Evolutionary conservation across 1,284 basidiomycete species (phyloP), one percentile per base, ranked within the genome.

Genomic region (Tilletia indica): DNA sequence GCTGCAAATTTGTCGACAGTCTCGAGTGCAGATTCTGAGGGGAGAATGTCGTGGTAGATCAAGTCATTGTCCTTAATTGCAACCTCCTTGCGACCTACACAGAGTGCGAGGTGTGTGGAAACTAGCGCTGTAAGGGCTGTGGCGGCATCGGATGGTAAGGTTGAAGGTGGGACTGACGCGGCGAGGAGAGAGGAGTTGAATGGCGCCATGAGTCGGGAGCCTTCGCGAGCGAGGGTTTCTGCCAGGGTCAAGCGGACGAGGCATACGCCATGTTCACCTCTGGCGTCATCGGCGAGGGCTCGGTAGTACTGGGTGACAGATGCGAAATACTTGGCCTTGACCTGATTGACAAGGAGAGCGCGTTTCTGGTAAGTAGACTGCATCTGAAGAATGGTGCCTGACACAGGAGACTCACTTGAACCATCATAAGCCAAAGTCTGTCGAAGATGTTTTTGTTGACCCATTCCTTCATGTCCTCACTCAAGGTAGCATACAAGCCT

Each of bases 11-110:
- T 93, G 69, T 97, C 94, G 70, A 97, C 89, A 0, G 87, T 83
- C 0, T 94, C 90, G 0, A 99, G 88, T 0, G 92, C 89, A 21
- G 94, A 92, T 16, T 91, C 88, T 3, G 91, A 87, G 0, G 94
- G 93, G 0, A 95, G 86, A 70, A 96, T 89, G n/a, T 93, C 93
- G 83, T 99, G 95, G 86, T 99, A 99, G 77, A 99, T 97, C 64
- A 99, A 89, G 82, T 99, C 96, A 84, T 99, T 99, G 86, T 97
- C 94, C 72, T 91, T 90, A 71, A 90, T 88, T 0, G 92, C 92
- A 71, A 92, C 90, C 68, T 86, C 87, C 82, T 90, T 91, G 71
- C 89, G 89, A 77, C 96, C 94, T 0, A 88, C 87, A 78, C 92
- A 91, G 38, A 94, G 86, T 0, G 91, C 89, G 6, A 91, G 87